A percentile compares a stretch with the other conserved stretches of the same genome.
Evolutionary conservation across 768 basidiomycete species (phyloP).

Genomic region (Leccinum broughii): DNA sequence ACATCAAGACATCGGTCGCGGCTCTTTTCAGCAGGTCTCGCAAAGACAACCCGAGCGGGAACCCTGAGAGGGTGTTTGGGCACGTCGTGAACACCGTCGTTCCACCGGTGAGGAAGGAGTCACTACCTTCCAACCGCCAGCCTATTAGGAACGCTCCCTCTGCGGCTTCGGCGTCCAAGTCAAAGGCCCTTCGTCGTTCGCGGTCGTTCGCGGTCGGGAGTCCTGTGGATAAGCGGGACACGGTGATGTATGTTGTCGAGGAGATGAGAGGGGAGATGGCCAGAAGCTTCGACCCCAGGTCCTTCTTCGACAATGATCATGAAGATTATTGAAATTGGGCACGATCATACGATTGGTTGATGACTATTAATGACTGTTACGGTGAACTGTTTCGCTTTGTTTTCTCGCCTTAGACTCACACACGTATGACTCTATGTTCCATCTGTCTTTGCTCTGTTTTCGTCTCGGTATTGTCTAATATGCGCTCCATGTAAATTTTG

Average conservation of each 20-base stretch:
- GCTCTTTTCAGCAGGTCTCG: conserved; percentile 4
- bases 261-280: conserved; percentile 21
- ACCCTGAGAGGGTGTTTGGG: conserved; percentile 16
- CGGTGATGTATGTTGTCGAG: conserved; percentile 19
- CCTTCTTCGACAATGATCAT: conserved; percentile 13
- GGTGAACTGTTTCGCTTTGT: conserved; percentile 1
- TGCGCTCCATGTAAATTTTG: neutral
- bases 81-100: conserved; percentile 13
- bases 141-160: neutral
- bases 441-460: neutral
- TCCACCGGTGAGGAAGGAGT: conserved; percentile 18
- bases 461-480: neutral
- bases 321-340: conserved; percentile 5
- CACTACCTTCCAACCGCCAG: conserved; percentile 10
- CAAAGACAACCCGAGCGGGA: neutral
- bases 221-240: neutral
- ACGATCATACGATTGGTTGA: neutral
- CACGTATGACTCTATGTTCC: neutral
- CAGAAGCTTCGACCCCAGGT: conserved; percentile 19
- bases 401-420: neutral
- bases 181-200: conserved; percentile 26
- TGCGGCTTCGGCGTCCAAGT: neutral
- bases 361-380: neutral
- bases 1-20: conserved; percentile 4
- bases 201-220: conserved; percentile 24